A percentile compares a stretch with the other conserved stretches of the same genome.
Conservation (phyloP, 768 basidiomycete species). For the Tulasnella sp. region DNA sequence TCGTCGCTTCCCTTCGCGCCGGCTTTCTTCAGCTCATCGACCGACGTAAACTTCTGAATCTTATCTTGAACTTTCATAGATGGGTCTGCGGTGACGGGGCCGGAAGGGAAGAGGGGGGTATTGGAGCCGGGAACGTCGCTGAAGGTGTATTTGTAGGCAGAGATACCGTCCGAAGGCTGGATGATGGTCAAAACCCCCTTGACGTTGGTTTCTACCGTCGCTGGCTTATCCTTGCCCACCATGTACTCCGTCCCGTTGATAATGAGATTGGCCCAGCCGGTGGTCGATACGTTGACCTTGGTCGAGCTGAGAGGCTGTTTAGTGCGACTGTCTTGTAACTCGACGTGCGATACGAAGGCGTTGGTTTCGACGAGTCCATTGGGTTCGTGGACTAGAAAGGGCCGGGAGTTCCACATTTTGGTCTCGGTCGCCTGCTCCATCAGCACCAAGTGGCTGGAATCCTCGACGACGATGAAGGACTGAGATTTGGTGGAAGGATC, state of each 20-base stretch:
- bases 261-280: slow-evolving; percentile 19
- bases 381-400: slow-evolving; percentile 23
- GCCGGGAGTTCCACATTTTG: slow-evolving; percentile 25
- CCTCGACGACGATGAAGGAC: slow-evolving; percentile 16
- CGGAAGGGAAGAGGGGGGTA: background rate
- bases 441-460: background rate
- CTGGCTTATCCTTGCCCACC: slow-evolving; percentile 12
- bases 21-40: slow-evolving; percentile 19
- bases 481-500: slow-evolving; percentile 13
- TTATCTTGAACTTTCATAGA: slow-evolving; percentile 23
- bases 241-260: slow-evolving; percentile 12
- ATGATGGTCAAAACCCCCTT: slow-evolving; percentile 29
- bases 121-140: background rate
- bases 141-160: slow-evolving; percentile 1
- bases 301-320: slow-evolving; percentile 4
- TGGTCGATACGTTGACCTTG: background rate
- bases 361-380: background rate
- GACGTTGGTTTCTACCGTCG: slow-evolving; percentile 1
- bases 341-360: slow-evolving; percentile 1
- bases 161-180: slow-evolving; percentile 11
- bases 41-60: background rate
- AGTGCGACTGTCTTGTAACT: background rate
- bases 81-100: slow-evolving; percentile 3
- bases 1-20: slow-evolving; percentile 9
- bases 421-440: slow-evolving; percentile 29